Evolutionary conservation across 2,329 filamentous ascomycete species (phyloP), one percentile per base, ranked within the genome.

Genomic region (Fusarium papillatum): DNA sequence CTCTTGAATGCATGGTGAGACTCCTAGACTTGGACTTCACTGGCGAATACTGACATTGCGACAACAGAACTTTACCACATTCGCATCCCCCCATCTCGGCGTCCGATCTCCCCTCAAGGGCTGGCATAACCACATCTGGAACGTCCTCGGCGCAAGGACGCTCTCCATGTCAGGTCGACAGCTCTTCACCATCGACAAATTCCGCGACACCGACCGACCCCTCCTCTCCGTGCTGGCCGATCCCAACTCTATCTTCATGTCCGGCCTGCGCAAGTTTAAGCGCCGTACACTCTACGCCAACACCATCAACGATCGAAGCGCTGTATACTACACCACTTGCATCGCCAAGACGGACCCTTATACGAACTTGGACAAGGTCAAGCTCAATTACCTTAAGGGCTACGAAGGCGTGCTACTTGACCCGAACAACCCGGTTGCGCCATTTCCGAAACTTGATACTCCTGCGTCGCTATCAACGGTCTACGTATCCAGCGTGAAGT

Each of bases 161-260:
- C 85, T 98, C 7, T 97, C 95, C 69, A 92, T 91, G 81, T 98
- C 95, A 0, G 96, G 96, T 7, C 89, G 93, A 62, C 96, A 98
- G 82, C 88, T 98, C 13, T 98, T 98, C 82, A 92, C 92, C 68
- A 94, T 97, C 71, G 96, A 98, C 85, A 87, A 90, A 7, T 98
- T 98, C 83, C 92, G 95, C 70, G 92, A 95, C 73, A 98, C 95
- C 1, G 93, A 91, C n/a, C 90, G 92, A 48, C 95, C 96, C 0
- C 87, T 98, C 13, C 89, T 98, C 24, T 90, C 94, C 61, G 88
- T 98, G 13, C 88, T 98, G 36, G 94, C 96, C 8, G 96, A 98
- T 76, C 92, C 93, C 0, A 90, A 93, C 62, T 96, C 94, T 73
- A 94, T 98, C 76, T 98, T 98, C 85, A 93, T 98, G 79, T 90